Evolutionary conservation across 2,329 filamentous ascomycete genomes (phyloP), one percentile per base, ranked within the genome.

Genomic region (Talaromyces sp.): DNA sequence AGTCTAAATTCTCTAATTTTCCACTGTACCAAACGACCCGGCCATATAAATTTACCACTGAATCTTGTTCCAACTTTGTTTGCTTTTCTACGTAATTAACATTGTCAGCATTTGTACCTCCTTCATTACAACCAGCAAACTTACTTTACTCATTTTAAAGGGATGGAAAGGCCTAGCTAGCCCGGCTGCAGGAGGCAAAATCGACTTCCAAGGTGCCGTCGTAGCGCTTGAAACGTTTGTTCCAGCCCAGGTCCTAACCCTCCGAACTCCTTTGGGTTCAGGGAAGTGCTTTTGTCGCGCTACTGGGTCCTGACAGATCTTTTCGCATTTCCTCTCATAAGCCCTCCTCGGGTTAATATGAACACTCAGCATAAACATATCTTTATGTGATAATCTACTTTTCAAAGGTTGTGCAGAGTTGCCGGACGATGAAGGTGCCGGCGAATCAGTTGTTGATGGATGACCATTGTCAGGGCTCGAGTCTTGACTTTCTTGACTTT

Each of bases 221-320:
- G 11, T n/a, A 27, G 33, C 17, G 7, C 11, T n/a, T 41, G 17
- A 27, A 13, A 42, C 27, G 11, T 3, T n/a, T 4, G 27, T 32
- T 2, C 55, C 52, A 24, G 51, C 48, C 55, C 52, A 52, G 8
- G 46, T 27, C 37, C 55, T 32, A 6, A 55, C 30, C 16, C 46
- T 43, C 24, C 49, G 49, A 27, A 55, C 42, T 7, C 17, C 27
- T 10, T 48, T 19, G 4, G 42, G 40, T 3, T 22, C 29, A 14
- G 53, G 56, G 6, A 46, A 47, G 14, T 33, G 17, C 33, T 42
- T 44, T 14, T 29, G 16, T 14, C 42, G 50, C 10, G 45, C 19
- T 17, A n/a, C 10, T 9, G 42, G 37, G 35, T 53, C 22, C 6
- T 53, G 20, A 11, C 47, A 29, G 30, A 54, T 53, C 22, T 33